A percentile compares a stretch with the other conserved stretches of the same genome.
These are phyloP conservation scores for Aspergillus conjunctus DNA, from an alignment of 495 filamentous ascomycete species.

Conservation along the genomic window DNA sequence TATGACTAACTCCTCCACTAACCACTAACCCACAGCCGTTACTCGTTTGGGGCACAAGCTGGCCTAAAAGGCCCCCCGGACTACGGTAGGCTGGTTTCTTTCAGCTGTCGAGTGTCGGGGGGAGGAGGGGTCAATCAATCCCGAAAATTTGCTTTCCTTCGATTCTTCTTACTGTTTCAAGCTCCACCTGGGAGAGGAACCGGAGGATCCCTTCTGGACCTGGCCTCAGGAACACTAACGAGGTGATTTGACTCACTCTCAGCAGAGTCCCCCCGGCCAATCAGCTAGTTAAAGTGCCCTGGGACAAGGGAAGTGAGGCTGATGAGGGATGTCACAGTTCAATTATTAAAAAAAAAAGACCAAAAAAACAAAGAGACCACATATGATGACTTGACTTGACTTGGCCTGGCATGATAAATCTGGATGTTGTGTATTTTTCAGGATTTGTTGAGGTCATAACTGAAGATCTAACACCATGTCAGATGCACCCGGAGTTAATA, in stretches of 20 bases:
- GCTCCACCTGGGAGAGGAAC: not conserved
- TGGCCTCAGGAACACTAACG: not conserved
- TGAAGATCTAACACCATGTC: no score
- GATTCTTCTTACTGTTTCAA: not conserved
- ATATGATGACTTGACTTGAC: not conserved
- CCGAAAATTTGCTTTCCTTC: not conserved
- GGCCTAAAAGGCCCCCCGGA: not conserved
- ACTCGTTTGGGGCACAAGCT: no score
- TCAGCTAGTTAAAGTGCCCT: not conserved
- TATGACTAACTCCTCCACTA: not conserved
- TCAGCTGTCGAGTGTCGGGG: not conserved
- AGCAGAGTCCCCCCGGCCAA: not conserved
- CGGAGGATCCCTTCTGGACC: not conserved
- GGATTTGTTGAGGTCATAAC: no score
- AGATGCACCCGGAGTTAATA: no score
- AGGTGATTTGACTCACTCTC: constrained; percentile 1
- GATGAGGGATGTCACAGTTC: not conserved
- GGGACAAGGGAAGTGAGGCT: not conserved
- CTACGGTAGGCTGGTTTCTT: not conserved
- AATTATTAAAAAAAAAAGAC: not conserved
- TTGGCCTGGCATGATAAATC: no score
- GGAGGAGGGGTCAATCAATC: no score
- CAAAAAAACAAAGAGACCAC: not conserved
- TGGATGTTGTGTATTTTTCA: no score
- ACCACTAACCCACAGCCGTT: not conserved